phyloP scores from a whole-genome alignment of 164 flowering plant species.

The Stephania cephalantha region DNA sequence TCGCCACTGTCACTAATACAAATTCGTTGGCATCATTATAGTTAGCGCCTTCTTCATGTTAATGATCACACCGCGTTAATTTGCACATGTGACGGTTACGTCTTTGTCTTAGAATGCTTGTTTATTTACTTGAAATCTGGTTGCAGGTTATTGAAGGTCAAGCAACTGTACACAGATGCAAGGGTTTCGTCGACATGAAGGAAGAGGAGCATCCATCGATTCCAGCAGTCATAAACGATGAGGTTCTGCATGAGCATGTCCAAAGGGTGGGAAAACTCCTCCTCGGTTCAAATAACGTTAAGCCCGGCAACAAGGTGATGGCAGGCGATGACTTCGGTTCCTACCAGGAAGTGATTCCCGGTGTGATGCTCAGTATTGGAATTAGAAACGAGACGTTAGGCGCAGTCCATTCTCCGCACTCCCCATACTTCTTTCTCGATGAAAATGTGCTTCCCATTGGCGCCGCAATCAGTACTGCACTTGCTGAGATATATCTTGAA shows the following conservation, averaged over 20 bases:
- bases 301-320: conserved; percentile 42
- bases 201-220: conserved; percentile 39
- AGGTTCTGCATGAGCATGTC: conserved; percentile 41
- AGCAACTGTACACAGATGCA: conserved; percentile 66
- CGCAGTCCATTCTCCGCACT: conserved; percentile 60
- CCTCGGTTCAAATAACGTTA: conserved; percentile 55
- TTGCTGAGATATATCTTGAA: conserved; percentile 60
- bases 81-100: no score
- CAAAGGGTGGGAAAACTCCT: conserved; percentile 40
- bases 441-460: conserved; percentile 84
- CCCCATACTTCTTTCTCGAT: conserved; percentile 74
- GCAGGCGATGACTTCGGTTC: conserved; percentile 92
- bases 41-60: no score
- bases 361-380: conserved; percentile 58
- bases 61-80: no score
- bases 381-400: conserved; percentile 63
- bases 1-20: no score
- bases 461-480: conserved; percentile 61
- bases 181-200: conserved; percentile 36
- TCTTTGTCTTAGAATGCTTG: background rate
- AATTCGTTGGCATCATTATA: no score
- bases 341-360: conserved; percentile 69
- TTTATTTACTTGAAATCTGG: background rate
- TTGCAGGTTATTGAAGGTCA: conserved; percentile 64
- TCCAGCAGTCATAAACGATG: conserved; percentile 67